A percentile compares a stretch with the other conserved stretches of the same genome.
phyloP scores from a whole-genome alignment of 129 eudicot genomes.

The Saussurea involucrata region DNA sequence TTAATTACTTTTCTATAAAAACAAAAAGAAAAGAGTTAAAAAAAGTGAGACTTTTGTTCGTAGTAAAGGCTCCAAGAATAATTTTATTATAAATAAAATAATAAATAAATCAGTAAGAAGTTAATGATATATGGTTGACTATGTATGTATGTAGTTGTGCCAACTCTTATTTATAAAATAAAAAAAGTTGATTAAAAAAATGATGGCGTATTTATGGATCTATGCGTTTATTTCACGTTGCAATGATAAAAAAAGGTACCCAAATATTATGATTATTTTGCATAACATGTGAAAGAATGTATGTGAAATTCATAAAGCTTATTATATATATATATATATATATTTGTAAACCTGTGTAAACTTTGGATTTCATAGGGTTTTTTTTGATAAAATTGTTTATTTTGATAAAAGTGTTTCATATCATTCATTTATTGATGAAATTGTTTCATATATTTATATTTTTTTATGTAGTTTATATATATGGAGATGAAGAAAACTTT shows the following conservation, averaged over 20 bases:
- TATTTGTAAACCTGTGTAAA: no score
- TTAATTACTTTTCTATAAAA: not conserved
- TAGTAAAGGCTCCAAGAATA: not conserved
- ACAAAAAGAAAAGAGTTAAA: not conserved
- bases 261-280: not conserved
- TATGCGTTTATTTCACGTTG: conserved; percentile 24
- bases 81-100: not conserved
- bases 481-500: no score
- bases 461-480: no score
- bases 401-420: no score
- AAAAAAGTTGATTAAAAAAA: conserved; percentile 5
- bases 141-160: not conserved
- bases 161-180: not conserved
- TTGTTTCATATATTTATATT: no score
- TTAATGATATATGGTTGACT: not conserved
- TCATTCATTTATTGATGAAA: no score
- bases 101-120: not conserved
- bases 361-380: no score
- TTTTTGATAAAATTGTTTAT: no score
- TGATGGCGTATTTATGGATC: conserved; percentile 31
- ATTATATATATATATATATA: not conserved
- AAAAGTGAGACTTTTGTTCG: not conserved
- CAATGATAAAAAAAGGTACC: conserved; percentile 20
- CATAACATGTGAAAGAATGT: not conserved
- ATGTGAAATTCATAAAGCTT: not conserved